Conservation (phyloP, 2,329 filamentous ascomycete species). For the Colletotrichum plurivorum region DNA sequence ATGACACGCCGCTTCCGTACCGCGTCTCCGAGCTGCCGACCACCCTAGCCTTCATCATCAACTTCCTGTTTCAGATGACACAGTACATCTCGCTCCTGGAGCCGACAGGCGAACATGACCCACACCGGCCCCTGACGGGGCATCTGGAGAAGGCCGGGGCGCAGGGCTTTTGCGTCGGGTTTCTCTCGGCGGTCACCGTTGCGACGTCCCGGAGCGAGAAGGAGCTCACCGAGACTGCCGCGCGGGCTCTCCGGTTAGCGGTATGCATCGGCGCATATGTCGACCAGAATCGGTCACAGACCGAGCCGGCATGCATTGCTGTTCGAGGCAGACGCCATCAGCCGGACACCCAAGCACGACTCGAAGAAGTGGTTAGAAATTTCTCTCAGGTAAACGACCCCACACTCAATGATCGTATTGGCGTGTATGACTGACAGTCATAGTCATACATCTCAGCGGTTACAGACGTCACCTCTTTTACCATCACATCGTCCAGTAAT, state of each 20-base stretch:
- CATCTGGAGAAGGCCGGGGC: neutral
- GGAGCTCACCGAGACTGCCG: constrained; percentile 52
- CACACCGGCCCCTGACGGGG: neutral
- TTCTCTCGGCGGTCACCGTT: constrained; percentile 55
- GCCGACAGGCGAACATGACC: neutral
- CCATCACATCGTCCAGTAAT: neutral
- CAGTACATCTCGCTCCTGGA: constrained; percentile 1
- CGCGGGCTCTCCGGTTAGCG: constrained; percentile 54
- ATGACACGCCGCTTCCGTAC: neutral
- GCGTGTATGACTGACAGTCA: neutral
- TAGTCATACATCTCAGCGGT: constrained; percentile 17
- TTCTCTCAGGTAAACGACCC: constrained; percentile 6
- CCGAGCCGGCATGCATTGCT: neutral
- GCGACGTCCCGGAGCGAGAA: constrained; percentile 45
- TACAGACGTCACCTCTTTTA: constrained; percentile 7
- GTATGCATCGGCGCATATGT: constrained; percentile 55
- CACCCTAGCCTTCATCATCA: constrained; percentile 9
- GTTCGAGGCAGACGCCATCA: neutral
- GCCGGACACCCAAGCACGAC: no score
- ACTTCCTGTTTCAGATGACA: constrained; percentile 16
- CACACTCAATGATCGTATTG: neutral
- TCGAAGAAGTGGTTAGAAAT: neutral
- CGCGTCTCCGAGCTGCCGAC: neutral
- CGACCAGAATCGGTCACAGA: constrained; percentile 52
- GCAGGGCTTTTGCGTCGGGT: constrained; percentile 56